Evolutionary conservation across 2,329 filamentous ascomycete species (phyloP).

Genomic region (Setomelanomma holmii): DNA sequence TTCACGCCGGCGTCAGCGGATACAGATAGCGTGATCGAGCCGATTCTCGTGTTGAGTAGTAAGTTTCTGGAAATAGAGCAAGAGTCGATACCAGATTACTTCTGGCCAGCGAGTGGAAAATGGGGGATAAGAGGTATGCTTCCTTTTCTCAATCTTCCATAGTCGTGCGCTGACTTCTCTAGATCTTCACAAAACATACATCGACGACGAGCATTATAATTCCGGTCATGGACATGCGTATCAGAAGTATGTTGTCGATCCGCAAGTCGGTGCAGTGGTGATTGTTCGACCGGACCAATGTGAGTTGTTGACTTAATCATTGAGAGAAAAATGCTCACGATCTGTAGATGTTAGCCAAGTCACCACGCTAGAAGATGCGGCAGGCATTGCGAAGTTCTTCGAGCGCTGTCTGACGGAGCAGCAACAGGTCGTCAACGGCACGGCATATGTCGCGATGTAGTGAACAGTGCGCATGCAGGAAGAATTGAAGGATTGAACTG

Average conservation of each 20-base stretch:
- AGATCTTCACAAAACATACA: slow-evolving; percentile 67
- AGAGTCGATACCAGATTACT: slow-evolving; percentile 62
- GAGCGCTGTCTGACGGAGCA: slow-evolving; percentile 19
- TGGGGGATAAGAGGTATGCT: slow-evolving; percentile 61
- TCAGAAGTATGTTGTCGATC: slow-evolving; percentile 61
- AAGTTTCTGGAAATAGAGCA: slow-evolving; percentile 59
- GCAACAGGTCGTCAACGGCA: neutral
- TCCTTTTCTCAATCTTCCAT: neutral
- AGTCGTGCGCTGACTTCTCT: neutral
- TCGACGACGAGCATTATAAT: slow-evolving; percentile 66
- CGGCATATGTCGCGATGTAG: neutral
- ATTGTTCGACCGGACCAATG: slow-evolving; percentile 67
- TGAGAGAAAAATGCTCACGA: slow-evolving; percentile 8
- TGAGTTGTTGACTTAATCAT: neutral
- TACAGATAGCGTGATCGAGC: slow-evolving; percentile 64
- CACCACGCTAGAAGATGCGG: slow-evolving; percentile 26
- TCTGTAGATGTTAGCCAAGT: slow-evolving; percentile 38
- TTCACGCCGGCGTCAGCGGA: slow-evolving; percentile 55
- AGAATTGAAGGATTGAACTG: too few relatives aligned
- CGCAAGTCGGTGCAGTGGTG: slow-evolving; percentile 47
- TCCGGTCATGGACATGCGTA: slow-evolving; percentile 65
- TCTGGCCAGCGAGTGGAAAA: slow-evolving; percentile 63
- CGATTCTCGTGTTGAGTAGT: slow-evolving; percentile 61
- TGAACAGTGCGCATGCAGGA: neutral
- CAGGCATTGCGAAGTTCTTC: slow-evolving; percentile 32